Evolutionary conservation across 139 green algal genomes (phyloP), one percentile per base, ranked within the genome.

Genomic region (Spirogloea muscicola): DNA sequence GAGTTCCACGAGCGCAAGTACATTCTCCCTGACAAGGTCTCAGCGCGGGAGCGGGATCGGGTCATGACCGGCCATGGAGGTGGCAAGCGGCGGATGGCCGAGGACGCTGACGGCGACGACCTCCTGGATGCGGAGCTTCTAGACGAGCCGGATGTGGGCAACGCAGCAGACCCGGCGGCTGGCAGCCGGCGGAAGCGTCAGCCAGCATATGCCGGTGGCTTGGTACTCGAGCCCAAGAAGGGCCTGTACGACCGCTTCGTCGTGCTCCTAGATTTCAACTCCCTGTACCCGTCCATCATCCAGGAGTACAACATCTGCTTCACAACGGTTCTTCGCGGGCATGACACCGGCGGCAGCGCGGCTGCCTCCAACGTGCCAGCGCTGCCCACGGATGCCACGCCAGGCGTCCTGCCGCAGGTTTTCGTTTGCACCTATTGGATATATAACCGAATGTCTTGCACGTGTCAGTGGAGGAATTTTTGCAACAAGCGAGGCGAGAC

Each of bases 251-350:
- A 99, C 84, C 91, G 92, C 57, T 92, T 89, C 68, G 91, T 99
- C 31, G 84, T 97, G 78, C 84, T 98, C 73, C 85, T 99, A 74
- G 94, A 99, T 83, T 99, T 99, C 91, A 98, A 98, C 86, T 92
- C 83, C 2, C 86, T 99, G 71, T 99, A 99, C 89, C 94, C 94
- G 21, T 96, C 90, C 57, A 99, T 99, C 88, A 99, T 99, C 77
- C 94, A 80, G 21, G 94, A 97, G 84, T 98, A 95, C 88, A 97
- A 98, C 88, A 98, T 98, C 76, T 98, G 94, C 86, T 98, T 98
- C 88, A 98, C 94, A 36, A 98, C 94, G 0, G 94, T 98, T 21
- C 21, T 21, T n/a, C n/a, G n/a, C n/a, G n/a, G n/a, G n/a, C n/a
- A n/a, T n/a, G n/a, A n/a, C n/a, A n/a, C n/a, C n/a, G n/a, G n/a